A percentile compares a stretch with the other conserved stretches of the same genome.
Evolutionary conservation across 495 filamentous ascomycete species (phyloP).

Genomic region (Xylaria nigripes): DNA sequence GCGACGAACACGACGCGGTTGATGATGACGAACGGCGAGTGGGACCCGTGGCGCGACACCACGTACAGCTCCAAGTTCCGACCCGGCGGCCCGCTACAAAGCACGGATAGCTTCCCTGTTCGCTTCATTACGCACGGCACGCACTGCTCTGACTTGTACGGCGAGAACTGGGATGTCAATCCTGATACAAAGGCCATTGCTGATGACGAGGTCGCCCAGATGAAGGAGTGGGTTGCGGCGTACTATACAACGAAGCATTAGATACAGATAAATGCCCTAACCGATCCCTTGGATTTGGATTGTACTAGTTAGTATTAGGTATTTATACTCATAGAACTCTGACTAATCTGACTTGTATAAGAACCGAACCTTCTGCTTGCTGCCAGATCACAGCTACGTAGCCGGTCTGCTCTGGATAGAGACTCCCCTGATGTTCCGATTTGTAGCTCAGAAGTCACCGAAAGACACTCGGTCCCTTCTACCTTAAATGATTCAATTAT

Average conservation of each 20-base stretch:
- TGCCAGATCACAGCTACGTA: no score
- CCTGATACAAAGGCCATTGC: slow-evolving; percentile 26
- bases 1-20: slow-evolving; percentile 48
- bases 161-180: slow-evolving; percentile 41
- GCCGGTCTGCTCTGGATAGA: no score
- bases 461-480: no score
- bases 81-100: slow-evolving; percentile 33
- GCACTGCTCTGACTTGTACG: slow-evolving; percentile 40
- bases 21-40: slow-evolving; percentile 51
- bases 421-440: no score
- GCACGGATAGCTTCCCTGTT: slow-evolving; percentile 27
- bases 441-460: no score
- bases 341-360: background rate
- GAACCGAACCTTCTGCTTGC: background rate
- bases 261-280: no score
- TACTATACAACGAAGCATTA: slow-evolving; percentile 29
- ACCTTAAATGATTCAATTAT: no score
- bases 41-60: slow-evolving; percentile 37
- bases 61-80: slow-evolving; percentile 33
- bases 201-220: slow-evolving; percentile 26
- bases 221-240: slow-evolving; percentile 35
- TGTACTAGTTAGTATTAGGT: no score
- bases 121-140: slow-evolving; percentile 29
- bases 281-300: no score
- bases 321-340: no score